Percentiles rank a stretch among this genome's conserved stretches.
Conservation (phyloP, 2,329 filamentous ascomycete genomes). For the Ophiocordyceps unilateralis region DNA sequence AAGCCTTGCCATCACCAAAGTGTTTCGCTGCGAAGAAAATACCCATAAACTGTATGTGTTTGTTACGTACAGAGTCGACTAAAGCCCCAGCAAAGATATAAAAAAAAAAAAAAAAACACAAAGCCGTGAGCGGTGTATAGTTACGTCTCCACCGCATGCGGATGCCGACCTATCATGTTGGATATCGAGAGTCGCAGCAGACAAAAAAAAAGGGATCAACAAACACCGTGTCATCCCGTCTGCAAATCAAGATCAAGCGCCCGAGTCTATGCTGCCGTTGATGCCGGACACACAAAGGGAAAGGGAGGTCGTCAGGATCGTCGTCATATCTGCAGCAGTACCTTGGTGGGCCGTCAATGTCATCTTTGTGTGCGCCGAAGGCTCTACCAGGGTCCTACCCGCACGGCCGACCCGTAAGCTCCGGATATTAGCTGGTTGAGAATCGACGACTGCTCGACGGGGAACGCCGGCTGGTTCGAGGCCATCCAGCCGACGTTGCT, state of each 20-base stretch:
- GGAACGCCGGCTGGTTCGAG: slow-evolving; percentile 11
- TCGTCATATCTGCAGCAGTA: background rate
- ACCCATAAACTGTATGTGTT: too few species aligned
- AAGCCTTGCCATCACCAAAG: too few species aligned
- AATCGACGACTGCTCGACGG: slow-evolving; percentile 36
- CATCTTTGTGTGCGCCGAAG: background rate
- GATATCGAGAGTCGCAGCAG: slow-evolving; percentile 10
- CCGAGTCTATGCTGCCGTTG: slow-evolving; percentile 19
- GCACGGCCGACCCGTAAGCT: slow-evolving; percentile 40
- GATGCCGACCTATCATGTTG: background rate
- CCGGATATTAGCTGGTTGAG: slow-evolving; percentile 45
- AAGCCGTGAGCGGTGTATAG: too few species aligned
- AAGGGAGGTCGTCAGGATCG: background rate
- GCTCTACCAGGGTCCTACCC: slow-evolving; percentile 42
- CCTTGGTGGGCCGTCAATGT: background rate
- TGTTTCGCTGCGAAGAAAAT: too few species aligned
- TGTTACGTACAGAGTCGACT: too few species aligned
- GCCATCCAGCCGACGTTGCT: slow-evolving; percentile 66
- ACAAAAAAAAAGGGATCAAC: too few species aligned
- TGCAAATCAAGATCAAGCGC: slow-evolving; percentile 7
- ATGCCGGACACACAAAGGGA: slow-evolving; percentile 14
- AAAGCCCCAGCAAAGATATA: too few species aligned
- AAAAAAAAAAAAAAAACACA: background rate
- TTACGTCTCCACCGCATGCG: too few species aligned
- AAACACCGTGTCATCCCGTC: background rate